phyloP scores from a whole-genome alignment of 106 monocot species.

The Apostasia ramifera region DNA sequence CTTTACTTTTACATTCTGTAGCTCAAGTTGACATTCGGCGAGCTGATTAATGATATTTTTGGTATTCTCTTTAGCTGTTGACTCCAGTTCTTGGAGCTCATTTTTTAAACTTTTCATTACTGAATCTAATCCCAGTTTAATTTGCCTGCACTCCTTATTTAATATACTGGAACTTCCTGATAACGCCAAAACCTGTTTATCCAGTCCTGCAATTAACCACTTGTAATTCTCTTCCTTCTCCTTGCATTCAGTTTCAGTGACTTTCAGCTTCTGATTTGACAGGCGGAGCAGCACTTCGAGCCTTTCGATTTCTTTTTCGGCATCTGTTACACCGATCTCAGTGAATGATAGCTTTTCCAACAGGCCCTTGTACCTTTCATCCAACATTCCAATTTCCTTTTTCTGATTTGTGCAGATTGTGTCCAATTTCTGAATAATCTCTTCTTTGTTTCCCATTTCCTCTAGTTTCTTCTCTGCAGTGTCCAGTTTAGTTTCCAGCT shows the following conservation, averaged over 20 bases:
- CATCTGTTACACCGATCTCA: constrained; percentile 26
- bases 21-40: constrained; percentile 23
- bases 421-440: constrained; percentile 18
- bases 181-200: constrained; percentile 25
- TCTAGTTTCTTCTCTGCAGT: constrained; percentile 15
- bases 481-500: constrained; percentile 32
- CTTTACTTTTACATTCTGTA: constrained; percentile 16
- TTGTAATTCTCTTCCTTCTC: constrained; percentile 36
- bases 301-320: constrained; percentile 27
- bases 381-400: constrained; percentile 21
- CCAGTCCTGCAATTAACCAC: constrained; percentile 27
- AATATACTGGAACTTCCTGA: constrained; percentile 11
- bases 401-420: constrained; percentile 26
- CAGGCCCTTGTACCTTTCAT: constrained; percentile 22
- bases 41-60: constrained; percentile 15
- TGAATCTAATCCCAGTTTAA: constrained; percentile 21
- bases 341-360: constrained; percentile 27
- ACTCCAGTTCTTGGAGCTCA: constrained; percentile 21
- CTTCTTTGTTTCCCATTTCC: constrained; percentile 18
- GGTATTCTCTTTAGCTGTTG: constrained; percentile 17
- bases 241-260: constrained; percentile 64
- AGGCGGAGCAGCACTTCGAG: constrained; percentile 64
- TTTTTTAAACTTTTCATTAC: constrained; percentile 16
- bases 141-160: constrained; percentile 21
- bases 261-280: constrained; percentile 58